Base-by-base conservation (phyloP, 768 basidiomycete genomes). In the Lyophyllum shimeji region DNA sequence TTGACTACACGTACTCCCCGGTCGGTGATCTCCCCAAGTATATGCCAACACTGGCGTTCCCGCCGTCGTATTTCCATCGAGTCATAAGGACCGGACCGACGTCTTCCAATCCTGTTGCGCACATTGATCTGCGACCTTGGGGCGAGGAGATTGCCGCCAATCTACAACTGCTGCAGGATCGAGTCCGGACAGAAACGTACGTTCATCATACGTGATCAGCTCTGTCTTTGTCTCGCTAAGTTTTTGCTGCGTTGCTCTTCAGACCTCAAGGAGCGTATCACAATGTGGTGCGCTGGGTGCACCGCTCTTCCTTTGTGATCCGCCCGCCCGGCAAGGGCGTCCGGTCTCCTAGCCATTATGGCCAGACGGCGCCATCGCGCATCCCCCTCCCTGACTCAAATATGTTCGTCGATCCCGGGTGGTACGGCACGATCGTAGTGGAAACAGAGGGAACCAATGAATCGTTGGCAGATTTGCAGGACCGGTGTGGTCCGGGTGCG, bases 381-480 rank as follows among this genome's bases (percentile, higher is more conserved):
- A 73, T 82, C 12, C 82, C 82, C 0, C 83, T 87, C 9, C 86
- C 86, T 0, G 79, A 80, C 4, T 71, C 79, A 2, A 76, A 76
- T 17, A 76, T 85, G 52, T 79, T 78, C 40, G 82, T 93, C 13
- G 90, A 94, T 66, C 72, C 85, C 3, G 86, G 87, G 40, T 95
- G 92, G 92, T 89, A 86, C 62, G 93, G 93, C 2, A 87, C 82
- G 0, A 80, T 95, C 44, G 82, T 94, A 24, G 81, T 95, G 23
- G 92, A 95, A 74, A 85, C 89, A 11, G 90, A 93, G 66, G 91
- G 91, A 37, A 94, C 93, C 42, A 89, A 93, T 66, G 93, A 95
- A 64, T 85, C 88, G 9, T 78, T 93, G 23, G 83, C 81, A 18
- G 93, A 93, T 69, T 75, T 95, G 58, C 87, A 88, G 60, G 80